phyloP scores from a whole-genome alignment of 2,329 filamentous ascomycete genomes.

The Dissoconium aciculare region DNA sequence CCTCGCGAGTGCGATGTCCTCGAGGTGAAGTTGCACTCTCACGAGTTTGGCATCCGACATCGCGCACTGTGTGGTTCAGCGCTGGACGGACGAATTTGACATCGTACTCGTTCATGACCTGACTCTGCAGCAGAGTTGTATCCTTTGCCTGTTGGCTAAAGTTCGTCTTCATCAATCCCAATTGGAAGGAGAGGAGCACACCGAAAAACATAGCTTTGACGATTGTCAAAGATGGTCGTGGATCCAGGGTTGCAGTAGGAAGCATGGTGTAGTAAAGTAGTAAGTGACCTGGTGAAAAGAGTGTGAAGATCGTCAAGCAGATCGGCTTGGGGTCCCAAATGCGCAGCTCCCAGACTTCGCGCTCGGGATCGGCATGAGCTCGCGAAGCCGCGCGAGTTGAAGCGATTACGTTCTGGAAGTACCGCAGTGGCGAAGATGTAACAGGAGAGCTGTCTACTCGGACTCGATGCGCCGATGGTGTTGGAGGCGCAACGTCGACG shows the following conservation, averaged over 20 bases:
- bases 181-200: slow-evolving; percentile 57
- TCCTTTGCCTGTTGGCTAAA: slow-evolving; percentile 82
- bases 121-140: slow-evolving; percentile 66
- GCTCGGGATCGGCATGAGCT: slow-evolving; percentile 64
- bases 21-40: slow-evolving; percentile 22
- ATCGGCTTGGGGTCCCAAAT: slow-evolving; percentile 89
- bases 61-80: slow-evolving; percentile 63
- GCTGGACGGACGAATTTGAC: slow-evolving; percentile 86
- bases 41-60: slow-evolving; percentile 66
- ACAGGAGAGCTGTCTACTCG: slow-evolving; percentile 71
- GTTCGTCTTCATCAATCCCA: slow-evolving; percentile 55
- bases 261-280: slow-evolving; percentile 79
- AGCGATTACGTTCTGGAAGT: slow-evolving; percentile 53
- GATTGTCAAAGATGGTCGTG: slow-evolving; percentile 70
- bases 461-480: slow-evolving; percentile 77
- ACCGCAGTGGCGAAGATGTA: slow-evolving; percentile 62
- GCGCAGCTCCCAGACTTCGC: slow-evolving; percentile 87
- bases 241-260: slow-evolving; percentile 59
- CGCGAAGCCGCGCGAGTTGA: slow-evolving; percentile 60
- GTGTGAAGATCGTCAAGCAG: slow-evolving; percentile 65
- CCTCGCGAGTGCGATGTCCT: slow-evolving; percentile 27
- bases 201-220: slow-evolving; percentile 70
- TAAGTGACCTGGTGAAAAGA: slow-evolving; percentile 90
- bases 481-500: slow-evolving; percentile 60
- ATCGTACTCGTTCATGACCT: slow-evolving; percentile 91